Evolutionary conservation across 768 basidiomycete species (phyloP).

Genomic region (Xanthoconium stramineum): DNA sequence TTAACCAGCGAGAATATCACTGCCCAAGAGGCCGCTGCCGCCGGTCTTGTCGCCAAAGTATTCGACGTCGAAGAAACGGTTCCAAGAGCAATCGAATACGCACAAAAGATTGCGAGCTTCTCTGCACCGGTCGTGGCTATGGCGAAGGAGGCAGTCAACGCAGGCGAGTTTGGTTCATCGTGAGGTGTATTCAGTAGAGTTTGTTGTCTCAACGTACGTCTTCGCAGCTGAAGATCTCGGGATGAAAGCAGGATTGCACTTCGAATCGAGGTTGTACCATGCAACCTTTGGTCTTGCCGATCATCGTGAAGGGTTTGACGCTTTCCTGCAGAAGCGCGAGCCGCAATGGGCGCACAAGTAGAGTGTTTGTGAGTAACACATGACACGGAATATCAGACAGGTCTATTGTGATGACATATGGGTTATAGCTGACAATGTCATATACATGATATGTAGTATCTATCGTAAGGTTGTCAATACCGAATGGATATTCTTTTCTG

Average conservation of each 20-base stretch:
- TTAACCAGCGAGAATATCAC: constrained; percentile 46
- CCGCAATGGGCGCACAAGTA: constrained; percentile 43
- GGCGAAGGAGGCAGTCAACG: constrained; percentile 52
- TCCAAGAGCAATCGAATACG: constrained; percentile 42
- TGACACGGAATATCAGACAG: background rate
- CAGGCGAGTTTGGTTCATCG: constrained; percentile 27
- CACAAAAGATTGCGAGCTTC: constrained; percentile 31
- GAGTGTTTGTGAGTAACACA: background rate
- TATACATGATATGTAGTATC: background rate
- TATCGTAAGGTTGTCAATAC: background rate
- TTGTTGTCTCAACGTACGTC: background rate
- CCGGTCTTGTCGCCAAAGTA: constrained; percentile 48
- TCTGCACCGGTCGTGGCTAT: constrained; percentile 32
- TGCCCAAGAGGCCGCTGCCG: constrained; percentile 43
- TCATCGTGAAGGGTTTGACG: constrained; percentile 46
- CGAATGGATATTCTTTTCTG: background rate
- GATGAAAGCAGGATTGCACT: constrained; percentile 41
- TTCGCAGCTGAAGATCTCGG: constrained; percentile 44
- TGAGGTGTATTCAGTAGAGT: too few species aligned
- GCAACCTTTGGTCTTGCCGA: constrained; percentile 47
- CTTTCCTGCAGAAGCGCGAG: constrained; percentile 46
- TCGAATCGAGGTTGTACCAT: constrained; percentile 50
- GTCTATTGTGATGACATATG: background rate
- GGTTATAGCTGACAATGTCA: too few species aligned
- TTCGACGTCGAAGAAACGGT: constrained; percentile 39